phyloP scores from a whole-genome alignment of 2,329 filamentous ascomycete species.

The Colletotrichum truncatum region DNA sequence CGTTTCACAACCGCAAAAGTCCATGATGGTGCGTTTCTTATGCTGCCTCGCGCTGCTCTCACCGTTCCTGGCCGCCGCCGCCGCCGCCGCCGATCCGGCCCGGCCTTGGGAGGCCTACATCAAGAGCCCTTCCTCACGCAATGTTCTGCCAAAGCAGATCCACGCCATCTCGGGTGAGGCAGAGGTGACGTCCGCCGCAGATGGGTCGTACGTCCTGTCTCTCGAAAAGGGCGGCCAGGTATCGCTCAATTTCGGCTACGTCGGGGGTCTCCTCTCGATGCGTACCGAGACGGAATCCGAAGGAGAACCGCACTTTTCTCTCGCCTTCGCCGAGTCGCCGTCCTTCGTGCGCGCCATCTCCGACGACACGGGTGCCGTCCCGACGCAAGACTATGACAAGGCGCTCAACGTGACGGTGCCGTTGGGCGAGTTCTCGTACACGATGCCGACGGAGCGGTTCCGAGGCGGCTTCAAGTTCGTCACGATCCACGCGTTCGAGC shows the following conservation, averaged over 20 bases:
- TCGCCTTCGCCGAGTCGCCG: constrained; percentile 36
- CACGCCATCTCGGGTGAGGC: constrained; percentile 21
- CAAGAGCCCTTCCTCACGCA: constrained; percentile 17
- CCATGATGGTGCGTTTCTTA: constrained; percentile 10
- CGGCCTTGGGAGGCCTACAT: constrained; percentile 25
- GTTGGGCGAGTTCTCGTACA: constrained; percentile 7
- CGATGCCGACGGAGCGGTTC: constrained; percentile 41
- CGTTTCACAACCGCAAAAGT: not conserved
- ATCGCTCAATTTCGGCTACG: constrained; percentile 32
- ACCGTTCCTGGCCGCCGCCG: not conserved
- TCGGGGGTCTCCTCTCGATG: constrained; percentile 29
- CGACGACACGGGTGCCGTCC: constrained; percentile 35
- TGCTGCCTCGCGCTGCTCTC: not conserved
- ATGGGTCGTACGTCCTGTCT: constrained; percentile 7
- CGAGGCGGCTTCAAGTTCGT: constrained; percentile 56
- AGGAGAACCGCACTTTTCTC: constrained; percentile 30
- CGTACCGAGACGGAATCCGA: not conserved
- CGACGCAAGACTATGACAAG: constrained; percentile 35
- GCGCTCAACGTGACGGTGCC: constrained; percentile 33
- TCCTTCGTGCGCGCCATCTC: constrained; percentile 34
- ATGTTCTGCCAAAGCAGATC: constrained; percentile 14
- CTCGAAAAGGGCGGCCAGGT: constrained; percentile 17
- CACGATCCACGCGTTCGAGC: constrained; percentile 39
- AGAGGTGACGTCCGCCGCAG: not conserved
- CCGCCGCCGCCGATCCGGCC: not conserved